Evolutionary conservation across 2,329 filamentous ascomycete species (phyloP).

Genomic region (Verticillium nubilum): DNA sequence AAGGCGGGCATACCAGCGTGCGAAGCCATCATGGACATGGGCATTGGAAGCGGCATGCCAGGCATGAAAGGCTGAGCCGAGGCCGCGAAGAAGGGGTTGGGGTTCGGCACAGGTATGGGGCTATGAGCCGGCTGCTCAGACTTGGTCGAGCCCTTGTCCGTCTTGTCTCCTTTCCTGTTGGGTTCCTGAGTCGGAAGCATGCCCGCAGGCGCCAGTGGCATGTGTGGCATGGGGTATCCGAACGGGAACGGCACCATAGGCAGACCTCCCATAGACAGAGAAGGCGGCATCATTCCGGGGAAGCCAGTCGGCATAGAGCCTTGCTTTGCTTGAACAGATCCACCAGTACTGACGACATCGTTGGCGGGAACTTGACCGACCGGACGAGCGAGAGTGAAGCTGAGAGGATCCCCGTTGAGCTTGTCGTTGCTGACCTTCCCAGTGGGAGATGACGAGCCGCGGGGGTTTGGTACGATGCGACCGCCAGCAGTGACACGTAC

Average conservation of each 20-base stretch:
- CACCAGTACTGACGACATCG: not conserved
- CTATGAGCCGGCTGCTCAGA: not conserved
- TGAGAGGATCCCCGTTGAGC: conserved; percentile 12
- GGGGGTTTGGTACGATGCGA: conserved; percentile 60
- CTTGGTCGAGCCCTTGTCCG: not conserved
- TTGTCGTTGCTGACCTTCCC: conserved; percentile 43
- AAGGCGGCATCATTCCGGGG: not conserved
- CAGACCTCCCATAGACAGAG: not conserved
- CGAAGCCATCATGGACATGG: not conserved
- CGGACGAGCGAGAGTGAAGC: not conserved
- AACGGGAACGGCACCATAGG: not conserved
- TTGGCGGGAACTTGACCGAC: not conserved
- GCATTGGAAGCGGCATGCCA: not conserved
- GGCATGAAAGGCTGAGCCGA: not conserved
- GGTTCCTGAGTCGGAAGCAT: not conserved
- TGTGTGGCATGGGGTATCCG: not conserved
- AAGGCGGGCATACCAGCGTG: not conserved
- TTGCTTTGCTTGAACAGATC: not conserved
- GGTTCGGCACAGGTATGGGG: not conserved
- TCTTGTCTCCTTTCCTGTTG: not conserved
- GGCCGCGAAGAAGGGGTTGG: not conserved
- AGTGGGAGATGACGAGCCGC: conserved; percentile 46
- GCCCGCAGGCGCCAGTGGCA: not conserved
- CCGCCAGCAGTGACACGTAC: conserved; percentile 63
- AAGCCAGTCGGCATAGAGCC: not conserved